Conservation (phyloP, 2,329 filamentous ascomycete genomes). For the Allantophomopsis cytisporea region DNA sequence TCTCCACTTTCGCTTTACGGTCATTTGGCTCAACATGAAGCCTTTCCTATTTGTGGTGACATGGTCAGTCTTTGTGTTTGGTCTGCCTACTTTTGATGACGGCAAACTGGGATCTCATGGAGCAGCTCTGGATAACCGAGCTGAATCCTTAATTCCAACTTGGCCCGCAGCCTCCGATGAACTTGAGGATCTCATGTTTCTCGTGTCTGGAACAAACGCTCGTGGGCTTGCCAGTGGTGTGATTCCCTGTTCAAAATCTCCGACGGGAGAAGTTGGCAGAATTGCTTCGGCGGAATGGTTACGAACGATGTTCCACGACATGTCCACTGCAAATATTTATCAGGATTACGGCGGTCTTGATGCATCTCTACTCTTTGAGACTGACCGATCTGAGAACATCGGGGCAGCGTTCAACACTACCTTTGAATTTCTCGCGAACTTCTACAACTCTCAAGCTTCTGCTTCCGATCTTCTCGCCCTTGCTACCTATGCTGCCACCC, state of each 20-base stretch:
- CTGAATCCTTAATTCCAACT: conserved; percentile 31
- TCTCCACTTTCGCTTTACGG: too few species aligned
- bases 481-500: conserved; percentile 41
- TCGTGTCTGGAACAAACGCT: conserved; percentile 37
- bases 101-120: too few species aligned
- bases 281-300: conserved; percentile 48
- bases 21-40: too few species aligned
- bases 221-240: conserved; percentile 42
- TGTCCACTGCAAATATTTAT: conserved; percentile 34
- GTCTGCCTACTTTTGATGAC: too few species aligned
- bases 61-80: too few species aligned
- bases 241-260: conserved; percentile 29
- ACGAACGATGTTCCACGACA: conserved; percentile 44
- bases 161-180: conserved; percentile 48
- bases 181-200: conserved; percentile 49
- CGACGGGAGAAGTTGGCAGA: conserved; percentile 23
- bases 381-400: conserved; percentile 22
- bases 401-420: conserved; percentile 35
- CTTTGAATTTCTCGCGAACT: conserved; percentile 37
- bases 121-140: conserved; percentile 1
- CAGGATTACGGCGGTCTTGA: conserved; percentile 37
- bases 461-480: conserved; percentile 43
- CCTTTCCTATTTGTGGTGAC: too few species aligned
- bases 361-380: conserved; percentile 42
- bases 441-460: conserved; percentile 33